Base-by-base conservation (phyloP, 2,329 filamentous ascomycete genomes). In the Tolypocladium sp. region DNA sequence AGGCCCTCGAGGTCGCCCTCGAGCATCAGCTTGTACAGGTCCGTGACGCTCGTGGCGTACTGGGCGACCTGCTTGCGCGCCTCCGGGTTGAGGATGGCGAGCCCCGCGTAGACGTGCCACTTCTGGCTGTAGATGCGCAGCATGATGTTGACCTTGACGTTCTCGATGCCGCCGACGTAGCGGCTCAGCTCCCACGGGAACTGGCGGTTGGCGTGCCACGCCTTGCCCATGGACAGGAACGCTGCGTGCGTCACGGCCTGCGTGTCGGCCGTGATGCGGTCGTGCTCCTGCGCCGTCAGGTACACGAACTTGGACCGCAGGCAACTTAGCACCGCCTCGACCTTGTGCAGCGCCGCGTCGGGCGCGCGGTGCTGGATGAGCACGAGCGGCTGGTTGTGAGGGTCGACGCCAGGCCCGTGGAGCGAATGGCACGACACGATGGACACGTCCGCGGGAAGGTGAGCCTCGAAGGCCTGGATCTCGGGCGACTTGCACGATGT, bases 61-160 rank as follows among this genome's bases (percentile, higher is more conserved):
- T 97, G 92, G 59, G 89, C 84, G 68, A 99, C 97, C 76, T 99
- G 94, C 73, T 89, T 83, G 72, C 89, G 90, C 4, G 94, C 94
- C 60, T 92, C 89, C 0, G 94, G 94, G 72, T 99, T 99, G 60
- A 99, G 83, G 69, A 99, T 99, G 13, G 95, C 94, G 10, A 99
- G 87, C 0, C 94, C 94, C 25, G 94, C 94, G 73, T 99, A 99
- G 60, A 99, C 94, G 77, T 99, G 95, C 95, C 95, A 99, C 75
- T 97, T 99, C 74, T 97, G 96, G 61, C 89, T 88, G 78, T 97
- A 99, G 76, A 99, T 97, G 67, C 94, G 92, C 65, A 99, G 79
- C 66, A 92, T 97, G 66, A 97, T 87, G 77, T 99, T 99, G 78
- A 97, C 96, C 78, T 99, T 99, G 68, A 97, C 93, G 73, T 99